Evolutionary conservation across 495 filamentous ascomycete genomes (phyloP).

Genomic region (Neurospora sp.): DNA sequence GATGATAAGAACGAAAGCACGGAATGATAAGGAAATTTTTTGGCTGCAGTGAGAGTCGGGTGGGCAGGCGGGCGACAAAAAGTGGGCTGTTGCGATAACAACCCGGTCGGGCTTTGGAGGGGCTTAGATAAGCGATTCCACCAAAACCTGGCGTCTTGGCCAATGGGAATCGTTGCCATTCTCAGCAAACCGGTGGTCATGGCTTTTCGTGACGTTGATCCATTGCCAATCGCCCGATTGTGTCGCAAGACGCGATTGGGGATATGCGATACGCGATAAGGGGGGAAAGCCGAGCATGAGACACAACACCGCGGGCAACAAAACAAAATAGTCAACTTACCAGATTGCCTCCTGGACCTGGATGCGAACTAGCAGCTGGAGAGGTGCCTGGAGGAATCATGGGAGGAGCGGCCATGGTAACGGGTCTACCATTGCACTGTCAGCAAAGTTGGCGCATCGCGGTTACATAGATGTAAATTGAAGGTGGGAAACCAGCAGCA

Average conservation of each 20-base stretch:
- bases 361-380: constrained; percentile 52
- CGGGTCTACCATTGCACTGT: constrained; percentile 8
- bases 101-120: not conserved
- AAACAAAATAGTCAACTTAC: constrained; percentile 40
- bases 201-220: not conserved
- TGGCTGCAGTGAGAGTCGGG: not conserved
- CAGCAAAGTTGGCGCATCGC: not conserved
- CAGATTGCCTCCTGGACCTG: constrained; percentile 53
- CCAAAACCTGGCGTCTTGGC: constrained; percentile 5
- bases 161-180: constrained; percentile 9
- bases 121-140: constrained; percentile 17
- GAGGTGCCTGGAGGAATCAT: constrained; percentile 49
- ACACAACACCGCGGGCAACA: not conserved
- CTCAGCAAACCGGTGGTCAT: constrained; percentile 6
- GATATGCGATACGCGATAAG: not conserved
- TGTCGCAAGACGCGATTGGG: constrained; percentile 2
- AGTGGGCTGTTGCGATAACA: not conserved
- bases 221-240: not conserved
- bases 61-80: not conserved
- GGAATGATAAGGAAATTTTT: constrained; percentile 27
- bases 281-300: not conserved
- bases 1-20: constrained; percentile 10
- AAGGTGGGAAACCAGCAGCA: no score
- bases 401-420: constrained; percentile 17
- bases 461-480: not conserved